Base-by-base conservation (phyloP, 345 rosid species). In the Diplotaxis tenuifolia region DNA sequence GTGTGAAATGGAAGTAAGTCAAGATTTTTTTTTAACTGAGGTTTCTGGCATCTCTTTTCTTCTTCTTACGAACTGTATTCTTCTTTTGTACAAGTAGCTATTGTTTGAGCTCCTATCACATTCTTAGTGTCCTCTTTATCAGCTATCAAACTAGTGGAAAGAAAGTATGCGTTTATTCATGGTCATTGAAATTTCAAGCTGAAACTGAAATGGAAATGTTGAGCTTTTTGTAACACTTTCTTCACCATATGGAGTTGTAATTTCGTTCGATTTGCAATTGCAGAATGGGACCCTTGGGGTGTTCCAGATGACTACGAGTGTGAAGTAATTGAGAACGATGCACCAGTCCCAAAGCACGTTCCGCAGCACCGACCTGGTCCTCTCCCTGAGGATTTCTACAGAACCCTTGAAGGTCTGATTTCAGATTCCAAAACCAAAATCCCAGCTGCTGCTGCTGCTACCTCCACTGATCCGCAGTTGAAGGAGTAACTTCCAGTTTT, bases 221-320 rank as follows among this genome's bases (percentile, higher is more conserved):
- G n/a, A n/a, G n/a, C n/a, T n/a, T n/a, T n/a, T n/a, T n/a, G n/a
- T n/a, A n/a, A 5, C 8, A 28, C 5, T 6, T 16, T 6, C 0
- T 40, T 21, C 50, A 18, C 54, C 4, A 2, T 23, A 14, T 32
- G 18, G 34, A 22, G 4, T 27, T 0, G 0, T 55, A 22, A 69
- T n/a, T 47, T 2, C 7, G 3, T 1, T 23, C 65, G 4, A 49
- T 64, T 59, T 65, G 19, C 6, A 23, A 72, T 7, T 67, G 79
- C 89, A 95, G 99, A 95, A 77, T 92, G 97, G 98, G 94, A 90
- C 81, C 98, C 98, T 60, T 92, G 98, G 98, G 98, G 94, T 73
- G 91, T 92, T 81, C 92, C 96, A 31, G 98, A 95, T 31, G 99
- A 92, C 80, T 86, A 87, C 25, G 94, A 90, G 73, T 88, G 93